These are phyloP conservation scores for Aspergillus melleus DNA, from an alignment of 2,329 filamentous ascomycete species.

Conservation along the genomic window DNA sequence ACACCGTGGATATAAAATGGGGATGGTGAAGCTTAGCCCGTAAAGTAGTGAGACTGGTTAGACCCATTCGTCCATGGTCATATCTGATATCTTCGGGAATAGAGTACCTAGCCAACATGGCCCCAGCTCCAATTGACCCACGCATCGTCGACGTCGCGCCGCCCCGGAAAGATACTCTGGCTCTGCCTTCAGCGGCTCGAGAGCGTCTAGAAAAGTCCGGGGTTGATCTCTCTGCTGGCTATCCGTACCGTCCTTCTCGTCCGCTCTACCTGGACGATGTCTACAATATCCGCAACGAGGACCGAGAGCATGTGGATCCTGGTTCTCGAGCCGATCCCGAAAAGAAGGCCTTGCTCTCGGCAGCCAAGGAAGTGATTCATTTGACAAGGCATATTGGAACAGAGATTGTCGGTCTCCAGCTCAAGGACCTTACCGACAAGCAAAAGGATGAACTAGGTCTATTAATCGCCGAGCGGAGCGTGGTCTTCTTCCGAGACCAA, in stretches of 20 bases:
- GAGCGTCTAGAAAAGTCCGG: slow-evolving; percentile 66
- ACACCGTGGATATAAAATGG: not conserved
- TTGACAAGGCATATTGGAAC: slow-evolving; percentile 64
- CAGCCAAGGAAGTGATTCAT: slow-evolving; percentile 63
- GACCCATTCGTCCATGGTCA: no score
- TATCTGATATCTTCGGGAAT: not conserved
- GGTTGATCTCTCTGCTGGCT: slow-evolving; percentile 68
- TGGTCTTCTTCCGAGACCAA: slow-evolving; percentile 68
- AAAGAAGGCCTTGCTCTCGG: slow-evolving; percentile 61
- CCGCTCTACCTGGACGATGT: slow-evolving; percentile 71
- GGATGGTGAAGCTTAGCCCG: not conserved
- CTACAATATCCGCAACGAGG: slow-evolving; percentile 62
- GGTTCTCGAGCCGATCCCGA: slow-evolving; percentile 65
- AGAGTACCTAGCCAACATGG: slow-evolving; percentile 42
- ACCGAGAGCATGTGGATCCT: slow-evolving; percentile 59
- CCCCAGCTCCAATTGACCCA: slow-evolving; percentile 61
- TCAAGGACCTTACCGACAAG: slow-evolving; percentile 60
- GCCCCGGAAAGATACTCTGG: slow-evolving; percentile 64
- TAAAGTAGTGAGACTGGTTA: no score
- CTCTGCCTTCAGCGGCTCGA: slow-evolving; percentile 58
- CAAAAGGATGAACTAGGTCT: slow-evolving; percentile 64
- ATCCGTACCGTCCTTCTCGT: slow-evolving; percentile 67
- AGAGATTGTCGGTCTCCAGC: slow-evolving; percentile 63
- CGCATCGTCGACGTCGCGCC: slow-evolving; percentile 63
- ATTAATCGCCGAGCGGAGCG: slow-evolving; percentile 63